phyloP scores from a whole-genome alignment of 1,284 basidiomycete species.

The Ganoderma lucidum region DNA sequence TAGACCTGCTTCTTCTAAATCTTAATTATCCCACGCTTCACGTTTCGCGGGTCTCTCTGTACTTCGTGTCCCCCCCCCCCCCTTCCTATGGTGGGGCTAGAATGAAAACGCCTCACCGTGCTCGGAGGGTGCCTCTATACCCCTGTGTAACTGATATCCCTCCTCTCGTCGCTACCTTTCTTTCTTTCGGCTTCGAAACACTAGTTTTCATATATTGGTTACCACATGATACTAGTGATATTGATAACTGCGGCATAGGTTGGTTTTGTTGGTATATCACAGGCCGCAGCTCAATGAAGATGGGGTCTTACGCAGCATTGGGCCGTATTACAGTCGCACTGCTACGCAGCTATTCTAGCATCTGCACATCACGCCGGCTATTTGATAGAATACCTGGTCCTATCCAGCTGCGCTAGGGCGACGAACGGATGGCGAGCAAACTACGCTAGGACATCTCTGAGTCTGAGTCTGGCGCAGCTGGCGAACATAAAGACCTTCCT shows the following conservation, averaged over 20 bases:
- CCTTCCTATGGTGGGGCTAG: slow-evolving; percentile 13
- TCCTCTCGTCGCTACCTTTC: slow-evolving; percentile 1
- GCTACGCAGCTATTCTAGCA: background rate
- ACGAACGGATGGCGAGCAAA: background rate
- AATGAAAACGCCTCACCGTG: slow-evolving; percentile 23
- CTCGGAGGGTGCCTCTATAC: background rate
- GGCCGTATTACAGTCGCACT: background rate
- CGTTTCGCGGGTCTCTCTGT: slow-evolving; percentile 6
- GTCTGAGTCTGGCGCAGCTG: background rate
- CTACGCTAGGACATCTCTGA: background rate
- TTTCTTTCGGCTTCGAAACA: background rate
- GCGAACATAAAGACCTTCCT: slow-evolving; percentile 36
- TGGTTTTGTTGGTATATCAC: slow-evolving; percentile 5
- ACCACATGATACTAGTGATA: slow-evolving; percentile 4
- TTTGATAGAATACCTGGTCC: background rate
- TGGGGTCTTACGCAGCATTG: background rate
- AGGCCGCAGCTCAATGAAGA: slow-evolving; percentile 1
- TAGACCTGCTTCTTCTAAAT: slow-evolving; percentile 31
- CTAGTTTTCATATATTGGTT: background rate
- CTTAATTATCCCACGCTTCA: background rate
- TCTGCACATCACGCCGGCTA: no score
- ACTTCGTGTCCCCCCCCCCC: slow-evolving; percentile 7
- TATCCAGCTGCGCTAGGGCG: background rate
- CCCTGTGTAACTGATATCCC: slow-evolving; percentile 11
- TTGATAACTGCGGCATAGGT: background rate